Evolutionary conservation across 306 rosid species (phyloP).

Genomic region (Castanea sativa): DNA sequence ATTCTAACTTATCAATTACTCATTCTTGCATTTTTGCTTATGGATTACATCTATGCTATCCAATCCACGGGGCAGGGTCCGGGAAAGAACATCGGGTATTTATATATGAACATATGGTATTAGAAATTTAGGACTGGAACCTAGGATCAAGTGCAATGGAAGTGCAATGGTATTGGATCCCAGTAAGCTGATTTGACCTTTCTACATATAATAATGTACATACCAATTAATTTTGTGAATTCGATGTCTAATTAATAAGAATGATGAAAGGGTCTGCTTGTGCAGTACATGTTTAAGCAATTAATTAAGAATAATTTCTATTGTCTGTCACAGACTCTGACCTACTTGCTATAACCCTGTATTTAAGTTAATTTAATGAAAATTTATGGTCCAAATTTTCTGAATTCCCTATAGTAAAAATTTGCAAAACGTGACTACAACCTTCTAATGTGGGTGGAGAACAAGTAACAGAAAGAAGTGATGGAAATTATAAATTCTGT

Average conservation of each 20-base stretch:
- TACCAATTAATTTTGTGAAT: slow-evolving; percentile 2
- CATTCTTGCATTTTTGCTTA: slow-evolving; percentile 17
- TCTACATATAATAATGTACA: not conserved
- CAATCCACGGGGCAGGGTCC: not conserved
- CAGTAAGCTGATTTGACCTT: not conserved
- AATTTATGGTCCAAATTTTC: not conserved
- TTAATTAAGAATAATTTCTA: not conserved
- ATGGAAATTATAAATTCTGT: not conserved
- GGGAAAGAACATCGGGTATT: not conserved
- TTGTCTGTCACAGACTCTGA: not conserved
- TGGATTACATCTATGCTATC: slow-evolving; percentile 21
- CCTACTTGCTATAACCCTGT: not conserved
- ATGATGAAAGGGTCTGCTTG: not conserved
- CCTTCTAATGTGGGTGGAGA: not conserved
- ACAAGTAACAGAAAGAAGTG: not conserved
- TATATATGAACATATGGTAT: not conserved
- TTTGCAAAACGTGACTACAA: not conserved
- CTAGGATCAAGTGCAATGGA: slow-evolving; percentile 7
- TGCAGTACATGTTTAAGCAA: slow-evolving; percentile 12
- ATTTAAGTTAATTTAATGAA: slow-evolving; percentile 9
- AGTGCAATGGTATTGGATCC: not conserved
- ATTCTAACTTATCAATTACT: slow-evolving; percentile 2
- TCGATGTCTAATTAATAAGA: not conserved
- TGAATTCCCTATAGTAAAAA: not conserved
- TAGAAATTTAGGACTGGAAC: not conserved